A percentile compares a stretch with the other conserved stretches of the same genome.
These are phyloP conservation scores for Globisporangium solare DNA, from an alignment of 352 stramenopile species.

Conservation along the genomic window DNA sequence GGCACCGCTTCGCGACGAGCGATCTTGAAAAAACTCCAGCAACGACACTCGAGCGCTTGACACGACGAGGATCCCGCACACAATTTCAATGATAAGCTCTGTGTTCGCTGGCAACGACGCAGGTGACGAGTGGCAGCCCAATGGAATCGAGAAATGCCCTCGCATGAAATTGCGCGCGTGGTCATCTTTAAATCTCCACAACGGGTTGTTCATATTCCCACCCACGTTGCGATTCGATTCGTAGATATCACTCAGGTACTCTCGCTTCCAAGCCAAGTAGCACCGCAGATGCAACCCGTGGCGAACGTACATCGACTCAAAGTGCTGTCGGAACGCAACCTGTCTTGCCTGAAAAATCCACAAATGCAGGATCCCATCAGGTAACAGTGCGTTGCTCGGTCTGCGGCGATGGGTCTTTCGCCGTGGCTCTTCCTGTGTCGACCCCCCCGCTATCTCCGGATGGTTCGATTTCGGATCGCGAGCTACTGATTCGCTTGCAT, in stretches of 20 bases:
- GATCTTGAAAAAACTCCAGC: conserved; percentile 22
- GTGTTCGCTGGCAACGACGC: conserved; percentile 31
- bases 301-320: conserved; percentile 39
- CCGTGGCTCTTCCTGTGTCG: not conserved
- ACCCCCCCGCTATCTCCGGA: not conserved
- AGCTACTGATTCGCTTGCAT: too few relatives aligned
- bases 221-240: conserved; percentile 37
- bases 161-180: conserved; percentile 16
- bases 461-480: too few relatives aligned
- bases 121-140: conserved; percentile 12
- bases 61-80: conserved; percentile 50
- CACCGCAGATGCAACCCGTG: conserved; percentile 40
- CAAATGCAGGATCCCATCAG: conserved; percentile 33
- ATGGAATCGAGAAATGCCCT: conserved; percentile 30
- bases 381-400: conserved; percentile 14
- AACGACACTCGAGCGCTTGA: conserved; percentile 29
- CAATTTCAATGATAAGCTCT: conserved; percentile 45
- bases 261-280: conserved; percentile 18
- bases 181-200: conserved; percentile 34
- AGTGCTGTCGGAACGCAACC: conserved; percentile 35
- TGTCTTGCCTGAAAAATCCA: conserved; percentile 49
- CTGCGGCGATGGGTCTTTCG: conserved; percentile 1
- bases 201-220: conserved; percentile 33
- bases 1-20: conserved; percentile 1
- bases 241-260: conserved; percentile 29